A percentile compares a stretch with the other conserved stretches of the same genome.
Evolutionary conservation across 2,329 filamentous ascomycete species (phyloP).

Genomic region (Hypoxylon sp.): DNA sequence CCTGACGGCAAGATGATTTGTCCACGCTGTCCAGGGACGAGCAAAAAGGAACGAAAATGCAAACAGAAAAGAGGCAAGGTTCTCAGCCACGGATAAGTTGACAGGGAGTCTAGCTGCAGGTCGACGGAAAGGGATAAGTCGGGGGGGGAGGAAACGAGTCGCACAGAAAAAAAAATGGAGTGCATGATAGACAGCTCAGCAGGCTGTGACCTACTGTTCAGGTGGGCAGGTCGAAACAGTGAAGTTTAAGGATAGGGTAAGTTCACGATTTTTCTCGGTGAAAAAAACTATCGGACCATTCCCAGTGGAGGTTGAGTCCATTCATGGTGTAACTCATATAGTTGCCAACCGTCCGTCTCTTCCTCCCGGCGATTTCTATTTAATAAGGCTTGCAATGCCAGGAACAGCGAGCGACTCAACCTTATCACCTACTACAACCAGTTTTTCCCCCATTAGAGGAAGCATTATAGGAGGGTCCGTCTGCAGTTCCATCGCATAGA

Average conservation of each 20-base stretch:
- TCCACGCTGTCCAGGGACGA: conserved; percentile 17
- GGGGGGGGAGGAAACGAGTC: conserved; percentile 46
- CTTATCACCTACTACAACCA: conserved; percentile 48
- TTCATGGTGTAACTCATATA: conserved; percentile 8
- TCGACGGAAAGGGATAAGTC: conserved; percentile 48
- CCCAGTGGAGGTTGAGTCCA: conserved; percentile 27
- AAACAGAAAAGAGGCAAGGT: conserved; percentile 41
- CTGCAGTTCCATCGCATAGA: conserved; percentile 46
- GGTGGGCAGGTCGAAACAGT: conserved; percentile 35
- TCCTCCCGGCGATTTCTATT: conserved; percentile 33
- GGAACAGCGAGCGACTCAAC: conserved; percentile 18
- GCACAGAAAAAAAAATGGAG: conserved; percentile 47
- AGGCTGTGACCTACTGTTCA: conserved; percentile 29
- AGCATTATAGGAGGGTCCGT: conserved; percentile 43
- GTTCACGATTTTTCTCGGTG: conserved; percentile 19
- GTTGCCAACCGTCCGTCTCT: conserved; percentile 20
- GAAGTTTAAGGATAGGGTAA: conserved; percentile 14
- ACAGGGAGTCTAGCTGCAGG: conserved; percentile 44
- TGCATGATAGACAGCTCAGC: conserved; percentile 46
- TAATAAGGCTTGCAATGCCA: conserved; percentile 32
- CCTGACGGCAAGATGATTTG: conserved; percentile 36
- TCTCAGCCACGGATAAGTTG: conserved; percentile 37
- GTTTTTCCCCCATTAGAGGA: conserved; percentile 42
- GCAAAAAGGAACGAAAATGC: conserved; percentile 22
- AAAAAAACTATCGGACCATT: conserved; percentile 12